Conservation (phyloP, 202 grass and related monocot species). For the Setaria italica region DNA sequence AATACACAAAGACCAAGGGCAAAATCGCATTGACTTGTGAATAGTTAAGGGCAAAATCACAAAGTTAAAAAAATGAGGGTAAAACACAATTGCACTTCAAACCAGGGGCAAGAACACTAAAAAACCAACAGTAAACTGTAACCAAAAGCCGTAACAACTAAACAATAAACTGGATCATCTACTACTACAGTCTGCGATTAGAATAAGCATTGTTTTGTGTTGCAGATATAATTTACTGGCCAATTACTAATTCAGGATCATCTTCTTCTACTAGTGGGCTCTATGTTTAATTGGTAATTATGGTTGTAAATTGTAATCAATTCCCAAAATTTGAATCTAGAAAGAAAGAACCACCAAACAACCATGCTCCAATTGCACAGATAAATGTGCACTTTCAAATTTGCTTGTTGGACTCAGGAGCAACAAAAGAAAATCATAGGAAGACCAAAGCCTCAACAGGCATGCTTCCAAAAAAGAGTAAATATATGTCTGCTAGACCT, state of each 20-base stretch:
- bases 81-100: too few species aligned
- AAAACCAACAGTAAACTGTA: not conserved
- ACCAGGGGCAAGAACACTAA: too few species aligned
- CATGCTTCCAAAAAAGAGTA: constrained; percentile 12
- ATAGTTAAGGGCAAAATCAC: too few species aligned
- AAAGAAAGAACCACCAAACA: constrained; percentile 23
- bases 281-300: not conserved
- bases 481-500: not conserved
- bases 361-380: not conserved
- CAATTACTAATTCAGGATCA: not conserved
- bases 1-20: too few species aligned
- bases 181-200: not conserved
- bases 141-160: not conserved
- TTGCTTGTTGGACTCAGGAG: not conserved
- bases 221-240: not conserved
- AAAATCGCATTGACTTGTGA: too few species aligned
- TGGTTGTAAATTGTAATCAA: constrained; percentile 14
- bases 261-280: not conserved
- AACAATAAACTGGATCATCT: not conserved
- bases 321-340: not conserved
- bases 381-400: constrained; percentile 23
- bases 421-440: not conserved
- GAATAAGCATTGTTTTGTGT: not conserved
- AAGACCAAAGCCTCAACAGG: constrained; percentile 13
- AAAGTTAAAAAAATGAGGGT: too few species aligned